Evolutionary conservation across 164 flowering plant genomes (phyloP).

Genomic region (Stephania yunnanensis): DNA sequence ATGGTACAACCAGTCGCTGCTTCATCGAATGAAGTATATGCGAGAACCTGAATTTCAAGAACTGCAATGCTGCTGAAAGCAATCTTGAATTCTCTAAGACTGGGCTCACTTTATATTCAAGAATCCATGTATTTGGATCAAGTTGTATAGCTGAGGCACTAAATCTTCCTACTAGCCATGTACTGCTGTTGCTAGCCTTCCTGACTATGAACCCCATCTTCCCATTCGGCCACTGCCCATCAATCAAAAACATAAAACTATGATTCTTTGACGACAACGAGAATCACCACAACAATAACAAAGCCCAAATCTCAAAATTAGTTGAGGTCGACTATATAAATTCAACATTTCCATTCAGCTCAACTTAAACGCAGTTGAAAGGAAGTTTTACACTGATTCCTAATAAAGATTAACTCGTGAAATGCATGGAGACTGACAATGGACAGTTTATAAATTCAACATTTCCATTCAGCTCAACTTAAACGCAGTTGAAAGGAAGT

Average conservation of each 20-base stretch:
- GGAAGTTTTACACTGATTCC: too few relatives aligned
- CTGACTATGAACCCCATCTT: constrained; percentile 25
- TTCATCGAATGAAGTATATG: constrained; percentile 26
- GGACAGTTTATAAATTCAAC: too few relatives aligned
- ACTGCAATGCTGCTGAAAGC: constrained; percentile 30
- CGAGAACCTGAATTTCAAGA: constrained; percentile 32
- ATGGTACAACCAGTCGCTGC: constrained; percentile 29
- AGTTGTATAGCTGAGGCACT: constrained; percentile 53
- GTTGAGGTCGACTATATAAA: too few relatives aligned
- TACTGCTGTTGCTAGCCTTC: constrained; percentile 29
- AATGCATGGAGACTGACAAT: background rate
- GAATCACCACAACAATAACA: background rate
- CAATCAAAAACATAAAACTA: background rate
- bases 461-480: too few relatives aligned
- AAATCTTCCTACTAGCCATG: constrained; percentile 63
- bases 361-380: too few relatives aligned
- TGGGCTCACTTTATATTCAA: constrained; percentile 48
- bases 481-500: too few relatives aligned
- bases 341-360: too few relatives aligned
- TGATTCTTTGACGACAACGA: background rate
- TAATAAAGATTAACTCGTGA: too few relatives aligned
- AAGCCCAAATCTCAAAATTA: too few relatives aligned
- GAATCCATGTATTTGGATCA: constrained; percentile 71
- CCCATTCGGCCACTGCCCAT: constrained; percentile 55
- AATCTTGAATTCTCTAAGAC: constrained; percentile 41